A percentile compares a stretch with the other conserved stretches of the same genome.
These are phyloP conservation scores for Pyrenophora teres DNA, from an alignment of 2,329 filamentous ascomycete genomes.

Conservation along the genomic window DNA sequence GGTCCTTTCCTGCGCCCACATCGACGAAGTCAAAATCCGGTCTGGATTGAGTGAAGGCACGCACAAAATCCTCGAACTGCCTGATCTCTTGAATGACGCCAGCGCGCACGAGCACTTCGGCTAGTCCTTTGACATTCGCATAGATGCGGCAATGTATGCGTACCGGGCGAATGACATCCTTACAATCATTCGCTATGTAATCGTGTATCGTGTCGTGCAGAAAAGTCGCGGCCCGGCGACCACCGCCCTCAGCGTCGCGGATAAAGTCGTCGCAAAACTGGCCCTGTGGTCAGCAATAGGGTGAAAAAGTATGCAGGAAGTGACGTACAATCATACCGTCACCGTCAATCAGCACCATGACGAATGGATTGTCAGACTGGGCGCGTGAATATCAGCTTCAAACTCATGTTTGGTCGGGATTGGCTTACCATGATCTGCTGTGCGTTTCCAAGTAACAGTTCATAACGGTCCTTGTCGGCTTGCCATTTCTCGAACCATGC, in stretches of 20 bases:
- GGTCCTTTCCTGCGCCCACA: constrained; percentile 53
- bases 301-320: background rate
- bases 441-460: constrained; percentile 20
- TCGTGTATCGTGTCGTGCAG: constrained; percentile 52
- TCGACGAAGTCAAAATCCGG: constrained; percentile 54
- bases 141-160: constrained; percentile 60
- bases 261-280: constrained; percentile 57
- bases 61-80: constrained; percentile 57
- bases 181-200: constrained; percentile 46
- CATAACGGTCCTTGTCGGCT: constrained; percentile 27
- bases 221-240: constrained; percentile 57
- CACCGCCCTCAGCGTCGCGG: constrained; percentile 57
- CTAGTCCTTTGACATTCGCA: constrained; percentile 58
- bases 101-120: constrained; percentile 53
- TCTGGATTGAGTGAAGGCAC: constrained; percentile 59
- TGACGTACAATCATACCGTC: constrained; percentile 55
- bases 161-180: constrained; percentile 48
- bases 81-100: constrained; percentile 52
- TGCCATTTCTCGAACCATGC: constrained; percentile 27
- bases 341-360: constrained; percentile 61
- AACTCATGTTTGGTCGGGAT: background rate
- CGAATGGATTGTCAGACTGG: constrained; percentile 53
- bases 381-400: background rate
- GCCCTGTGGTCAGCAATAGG: constrained; percentile 9
- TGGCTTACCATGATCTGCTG: constrained; percentile 34